Base-by-base conservation (phyloP, 805 yeast genomes). In the Scheffersomyces lignosus region DNA sequence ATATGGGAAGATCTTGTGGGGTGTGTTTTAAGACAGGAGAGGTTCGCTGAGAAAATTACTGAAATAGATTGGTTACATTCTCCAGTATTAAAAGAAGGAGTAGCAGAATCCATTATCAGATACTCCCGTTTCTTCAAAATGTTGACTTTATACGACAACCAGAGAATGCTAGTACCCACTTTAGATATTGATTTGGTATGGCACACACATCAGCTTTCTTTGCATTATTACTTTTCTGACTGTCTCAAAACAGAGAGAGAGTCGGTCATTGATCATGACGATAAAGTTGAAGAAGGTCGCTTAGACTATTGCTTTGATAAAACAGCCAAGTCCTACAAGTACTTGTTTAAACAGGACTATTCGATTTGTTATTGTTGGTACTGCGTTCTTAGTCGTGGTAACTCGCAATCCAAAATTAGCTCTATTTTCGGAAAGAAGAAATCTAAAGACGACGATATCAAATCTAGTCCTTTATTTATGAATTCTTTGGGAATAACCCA, bases 111-210 rank as follows among this genome's bases (percentile, higher is more conserved):
- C 3, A 32, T 31, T 14, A 30, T 31, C 13, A 40, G 63, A 31
- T 58, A 58, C 33, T 9, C 35, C 7, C 40, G 48, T 6, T 58
- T 56, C 28, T 42, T 40, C 30, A 25, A 31, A n/a, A 22, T 44
- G 15, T 18, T 44, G 6, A 28, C 41, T 1, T 4, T 8, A 2
- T 7, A 29, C 17, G 40, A 36, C 24, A 25, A 20, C 2, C 29
- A 26, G 10, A 23, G 29, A 8, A 43, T 35, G 38, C 29, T 46
- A 12, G 54, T 55, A 1, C 62, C 63, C 0, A 54, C 60, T 4
- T 40, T 58, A 30, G 62, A 58, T 28, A 55, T 58, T 18, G 60
- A 56, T 27, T 41, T 58, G 31, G 29, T 55, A 3, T 56, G 63
- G 63, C 59, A 50, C 27, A 58, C 63, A 3, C 60, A 58, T 32